Evolutionary conservation across 495 filamentous ascomycete genomes (phyloP), one percentile per base, ranked within the genome.

Genomic region (Niebla homalea): DNA sequence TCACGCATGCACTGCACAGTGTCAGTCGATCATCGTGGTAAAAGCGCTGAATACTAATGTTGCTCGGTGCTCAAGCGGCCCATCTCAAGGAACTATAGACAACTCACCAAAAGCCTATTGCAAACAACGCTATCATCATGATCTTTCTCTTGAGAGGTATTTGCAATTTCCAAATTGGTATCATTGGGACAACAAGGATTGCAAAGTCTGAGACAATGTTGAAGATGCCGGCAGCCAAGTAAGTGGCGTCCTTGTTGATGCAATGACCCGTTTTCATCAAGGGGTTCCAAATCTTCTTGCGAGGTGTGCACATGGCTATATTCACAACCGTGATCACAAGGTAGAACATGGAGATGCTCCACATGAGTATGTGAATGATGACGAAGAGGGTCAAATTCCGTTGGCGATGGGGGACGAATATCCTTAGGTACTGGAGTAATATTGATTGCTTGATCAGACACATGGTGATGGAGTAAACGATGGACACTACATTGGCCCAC

Each of bases 181-280:
- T 19, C 39, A 60, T 57, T 3, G 57, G 54, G 1, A 60, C 43
- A 5, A 57, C 35, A 2, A 60, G 39, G 36, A 60, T 57, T 4
- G 51, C 47, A 15, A 59, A 57, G 20, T 60, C 54, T 12, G 57
- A 48, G 4, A 55, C 26, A 7, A 51, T 36, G 26, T 60, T 57
- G 7, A 50, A 56, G 11, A 48, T 49, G 10, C 51, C 48, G 4
- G 16, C 52, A 19, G 51, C 51, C 2, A 40, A 8, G 36, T 65
- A 61, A 0, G 49, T 48, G 1, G 58, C 62, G 18, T 55, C 43
- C 7, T 41, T 40, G 29, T 66, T 59, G 38, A 65, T 57, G 36
- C 68, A 71, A 40, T 66, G 66, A 4, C 68, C 67, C 1, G 61
- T 58, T 1, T 57, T 53, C 18, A 65, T 22, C 3, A 56, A 42